phyloP scores from a whole-genome alignment of 441 rosid species.

The Syzygium syzygioides region DNA sequence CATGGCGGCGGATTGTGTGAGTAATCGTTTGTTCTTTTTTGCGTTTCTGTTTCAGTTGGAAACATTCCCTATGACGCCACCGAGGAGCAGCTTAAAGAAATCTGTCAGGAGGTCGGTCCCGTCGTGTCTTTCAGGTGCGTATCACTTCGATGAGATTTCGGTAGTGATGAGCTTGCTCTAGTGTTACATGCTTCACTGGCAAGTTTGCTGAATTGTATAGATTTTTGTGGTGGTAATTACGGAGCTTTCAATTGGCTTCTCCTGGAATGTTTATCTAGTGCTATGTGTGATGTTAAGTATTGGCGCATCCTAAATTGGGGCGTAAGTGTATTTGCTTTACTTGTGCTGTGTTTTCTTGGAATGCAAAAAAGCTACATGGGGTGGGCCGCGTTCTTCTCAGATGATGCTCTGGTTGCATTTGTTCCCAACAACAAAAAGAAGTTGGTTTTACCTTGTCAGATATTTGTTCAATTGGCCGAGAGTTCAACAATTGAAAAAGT shows the following conservation, averaged over 20 bases:
- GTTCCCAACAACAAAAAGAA: not conserved
- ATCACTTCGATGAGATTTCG: not conserved
- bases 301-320: not conserved
- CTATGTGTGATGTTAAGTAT: not conserved
- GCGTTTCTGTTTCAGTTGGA: conserved; percentile 52
- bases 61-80: conserved; percentile 98
- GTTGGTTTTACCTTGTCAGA: not conserved
- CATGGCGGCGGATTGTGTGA: not conserved
- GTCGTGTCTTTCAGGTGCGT: conserved; percentile 92
- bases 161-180: not conserved
- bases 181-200: not conserved
- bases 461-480: not conserved
- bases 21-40: not conserved
- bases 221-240: not conserved
- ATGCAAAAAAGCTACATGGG: not conserved
- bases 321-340: not conserved
- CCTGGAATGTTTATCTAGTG: not conserved
- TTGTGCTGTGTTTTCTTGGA: not conserved
- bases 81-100: conserved; percentile 91
- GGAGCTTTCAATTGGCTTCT: not conserved
- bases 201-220: not conserved
- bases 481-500: not conserved
- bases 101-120: conserved; percentile 96
- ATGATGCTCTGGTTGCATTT: not conserved
- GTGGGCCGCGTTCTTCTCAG: not conserved